A percentile compares a stretch with the other conserved stretches of the same genome.
These are phyloP conservation scores for Saposhnikovia divaricata DNA, from an alignment of 129 eudicot species.

Conservation along the genomic window DNA sequence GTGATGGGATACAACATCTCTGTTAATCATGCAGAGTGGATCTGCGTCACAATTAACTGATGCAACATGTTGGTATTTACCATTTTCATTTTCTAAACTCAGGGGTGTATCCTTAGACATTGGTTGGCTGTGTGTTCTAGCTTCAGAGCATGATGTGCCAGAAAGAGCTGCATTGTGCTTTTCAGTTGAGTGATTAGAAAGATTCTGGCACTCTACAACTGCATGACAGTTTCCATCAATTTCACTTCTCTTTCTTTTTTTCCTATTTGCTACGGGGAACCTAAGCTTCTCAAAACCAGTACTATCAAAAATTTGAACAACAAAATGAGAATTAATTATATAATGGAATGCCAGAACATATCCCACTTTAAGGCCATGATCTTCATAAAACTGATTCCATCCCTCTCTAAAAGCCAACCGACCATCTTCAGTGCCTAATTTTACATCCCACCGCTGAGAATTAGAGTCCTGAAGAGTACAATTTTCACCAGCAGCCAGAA, in stretches of 20 bases:
- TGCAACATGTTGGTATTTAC: not conserved
- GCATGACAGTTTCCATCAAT: constrained; percentile 4
- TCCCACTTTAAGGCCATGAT: constrained; percentile 41
- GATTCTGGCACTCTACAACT: constrained; percentile 11
- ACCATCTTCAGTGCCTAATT: constrained; percentile 19
- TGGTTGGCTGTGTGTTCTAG: not conserved
- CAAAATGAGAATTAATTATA: constrained; percentile 36
- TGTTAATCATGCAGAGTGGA: constrained; percentile 14
- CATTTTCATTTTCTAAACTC: not conserved
- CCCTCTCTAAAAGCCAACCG: constrained; percentile 47
- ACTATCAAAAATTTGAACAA: constrained; percentile 48
- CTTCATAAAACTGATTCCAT: constrained; percentile 40
- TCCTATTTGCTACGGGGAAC: not conserved
- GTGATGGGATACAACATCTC: constrained; percentile 17
- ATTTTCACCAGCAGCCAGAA: constrained; percentile 20
- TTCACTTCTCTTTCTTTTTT: constrained; percentile 15
- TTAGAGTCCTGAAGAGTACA: constrained; percentile 45
- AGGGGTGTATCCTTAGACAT: not conserved
- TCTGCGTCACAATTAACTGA: constrained; percentile 16
- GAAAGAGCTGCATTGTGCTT: constrained; percentile 11
- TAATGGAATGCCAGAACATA: constrained; percentile 50
- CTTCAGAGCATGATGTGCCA: not conserved
- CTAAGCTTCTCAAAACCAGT: constrained; percentile 41
- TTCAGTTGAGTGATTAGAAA: not conserved
- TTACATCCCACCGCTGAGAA: constrained; percentile 47